Conservation (phyloP, 1,139 yeast species). For the Taiozyma sp. region DNA sequence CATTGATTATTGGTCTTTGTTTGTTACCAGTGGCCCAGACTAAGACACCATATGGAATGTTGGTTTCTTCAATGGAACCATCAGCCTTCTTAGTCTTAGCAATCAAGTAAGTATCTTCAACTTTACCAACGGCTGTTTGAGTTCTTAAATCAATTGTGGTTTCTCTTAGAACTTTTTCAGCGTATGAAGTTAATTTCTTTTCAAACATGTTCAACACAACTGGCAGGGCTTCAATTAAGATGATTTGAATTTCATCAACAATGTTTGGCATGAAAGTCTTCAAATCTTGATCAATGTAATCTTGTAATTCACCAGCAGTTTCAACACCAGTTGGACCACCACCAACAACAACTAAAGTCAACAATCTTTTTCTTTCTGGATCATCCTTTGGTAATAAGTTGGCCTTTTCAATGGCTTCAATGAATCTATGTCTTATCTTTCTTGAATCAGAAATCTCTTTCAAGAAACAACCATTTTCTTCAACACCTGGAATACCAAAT, state of each 20-base stretch:
- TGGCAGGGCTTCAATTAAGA: slow-evolving; percentile 88
- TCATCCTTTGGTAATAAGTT: slow-evolving; percentile 70
- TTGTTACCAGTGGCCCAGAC: slow-evolving; percentile 99
- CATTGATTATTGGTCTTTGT: slow-evolving; percentile 72
- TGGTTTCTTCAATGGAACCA: slow-evolving; percentile 49
- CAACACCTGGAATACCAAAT: slow-evolving; percentile 91
- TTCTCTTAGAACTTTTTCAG: slow-evolving; percentile 74
- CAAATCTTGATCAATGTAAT: slow-evolving; percentile 89
- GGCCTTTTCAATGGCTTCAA: slow-evolving; percentile 83
- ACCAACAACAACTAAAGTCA: slow-evolving; percentile 85
- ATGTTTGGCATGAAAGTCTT: slow-evolving; percentile 85
- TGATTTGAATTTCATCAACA: slow-evolving; percentile 73
- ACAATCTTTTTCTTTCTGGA: slow-evolving; percentile 74
- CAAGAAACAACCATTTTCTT: slow-evolving; percentile 78
- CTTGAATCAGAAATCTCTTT: slow-evolving; percentile 85
- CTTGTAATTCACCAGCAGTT: slow-evolving; percentile 93
- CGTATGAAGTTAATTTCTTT: slow-evolving; percentile 77
- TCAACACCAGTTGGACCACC: slow-evolving; percentile 99
- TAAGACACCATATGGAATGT: slow-evolving; percentile 84
- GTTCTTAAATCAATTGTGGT: slow-evolving; percentile 76
- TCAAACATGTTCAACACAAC: slow-evolving; percentile 86
- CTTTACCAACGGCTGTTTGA: slow-evolving; percentile 86
- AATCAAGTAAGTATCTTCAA: slow-evolving; percentile 58
- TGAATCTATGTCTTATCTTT: slow-evolving; percentile 67
- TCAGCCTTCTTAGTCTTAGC: slow-evolving; percentile 69